phyloP scores from a whole-genome alignment of 1,284 basidiomycete species.

The Butyriboletus appendiculatus region DNA sequence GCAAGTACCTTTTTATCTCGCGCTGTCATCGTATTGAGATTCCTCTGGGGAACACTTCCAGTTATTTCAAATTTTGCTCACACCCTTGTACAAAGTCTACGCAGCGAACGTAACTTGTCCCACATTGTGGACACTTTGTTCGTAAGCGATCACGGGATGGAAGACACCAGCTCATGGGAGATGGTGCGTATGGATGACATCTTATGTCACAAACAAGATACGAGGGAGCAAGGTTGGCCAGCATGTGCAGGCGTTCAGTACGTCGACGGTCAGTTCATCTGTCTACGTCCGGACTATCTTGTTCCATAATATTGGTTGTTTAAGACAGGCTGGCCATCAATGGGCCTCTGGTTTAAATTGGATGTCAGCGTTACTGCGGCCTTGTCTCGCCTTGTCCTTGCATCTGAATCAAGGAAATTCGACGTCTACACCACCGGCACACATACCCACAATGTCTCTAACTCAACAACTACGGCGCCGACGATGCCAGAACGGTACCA shows the following conservation, averaged over 20 bases:
- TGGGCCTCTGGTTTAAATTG: conserved; percentile 75
- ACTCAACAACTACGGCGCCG: neutral
- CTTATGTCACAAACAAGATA: conserved; percentile 41
- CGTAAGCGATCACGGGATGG: conserved; percentile 93
- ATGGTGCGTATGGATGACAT: conserved; percentile 79
- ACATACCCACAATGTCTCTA: conserved; percentile 3
- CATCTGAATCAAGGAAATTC: conserved; percentile 55
- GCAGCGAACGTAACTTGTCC: conserved; percentile 67
- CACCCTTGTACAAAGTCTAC: conserved; percentile 44
- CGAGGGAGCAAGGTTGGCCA: conserved; percentile 41
- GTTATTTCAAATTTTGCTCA: conserved; percentile 75
- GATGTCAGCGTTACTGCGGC: conserved; percentile 54
- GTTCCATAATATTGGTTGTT: neutral
- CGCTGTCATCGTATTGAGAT: neutral
- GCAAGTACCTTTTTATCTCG: conserved; percentile 39
- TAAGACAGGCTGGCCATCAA: conserved; percentile 69
- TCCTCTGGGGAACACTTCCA: conserved; percentile 57
- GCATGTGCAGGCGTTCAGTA: conserved; percentile 21
- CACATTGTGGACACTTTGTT: conserved; percentile 86
- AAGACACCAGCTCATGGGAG: conserved; percentile 74
- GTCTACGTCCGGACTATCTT: neutral
- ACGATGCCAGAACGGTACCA: conserved; percentile 81
- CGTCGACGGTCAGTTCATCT: conserved; percentile 24
- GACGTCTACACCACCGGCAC: conserved; percentile 74
- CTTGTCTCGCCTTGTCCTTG: conserved; percentile 49